Conservation (phyloP, 2,329 filamentous ascomycete species). For the Hymenoscyphus occultus region DNA sequence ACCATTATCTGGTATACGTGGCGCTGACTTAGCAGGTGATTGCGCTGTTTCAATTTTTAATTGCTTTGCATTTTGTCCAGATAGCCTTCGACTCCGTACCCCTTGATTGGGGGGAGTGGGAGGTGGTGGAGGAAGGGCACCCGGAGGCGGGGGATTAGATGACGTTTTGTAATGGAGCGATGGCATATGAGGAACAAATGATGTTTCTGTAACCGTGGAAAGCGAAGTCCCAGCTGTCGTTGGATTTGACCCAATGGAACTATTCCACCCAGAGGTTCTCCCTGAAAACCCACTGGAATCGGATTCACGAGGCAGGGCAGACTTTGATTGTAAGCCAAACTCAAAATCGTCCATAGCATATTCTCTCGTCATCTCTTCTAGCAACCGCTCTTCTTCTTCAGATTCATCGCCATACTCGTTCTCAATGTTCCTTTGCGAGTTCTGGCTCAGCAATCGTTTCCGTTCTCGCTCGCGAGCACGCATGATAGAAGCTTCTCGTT, state of each 20-base stretch:
- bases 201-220: constrained; percentile 66
- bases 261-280: constrained; percentile 66
- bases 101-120: constrained; percentile 42
- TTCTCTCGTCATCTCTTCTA: constrained; percentile 85
- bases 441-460: constrained; percentile 37
- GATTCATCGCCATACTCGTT: constrained; percentile 63
- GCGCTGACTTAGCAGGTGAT: constrained; percentile 30
- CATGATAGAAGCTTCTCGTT: constrained; percentile 64
- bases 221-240: constrained; percentile 65
- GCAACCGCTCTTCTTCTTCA: constrained; percentile 69
- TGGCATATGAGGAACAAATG: constrained; percentile 30
- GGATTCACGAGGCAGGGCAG: constrained; percentile 70
- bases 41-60: constrained; percentile 81
- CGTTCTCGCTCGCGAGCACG: constrained; percentile 59
- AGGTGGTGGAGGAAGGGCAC: constrained; percentile 43
- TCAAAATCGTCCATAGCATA: constrained; percentile 82
- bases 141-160: constrained; percentile 26
- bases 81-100: constrained; percentile 74
- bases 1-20: constrained; percentile 21
- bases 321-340: constrained; percentile 66
- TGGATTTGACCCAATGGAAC: constrained; percentile 70
- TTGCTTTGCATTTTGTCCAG: constrained; percentile 75
- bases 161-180: constrained; percentile 27
- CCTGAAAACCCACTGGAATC: constrained; percentile 78
- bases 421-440: constrained; percentile 41